Conservation (phyloP, 2,329 filamentous ascomycete genomes). For the Talaromyces sp. region DNA sequence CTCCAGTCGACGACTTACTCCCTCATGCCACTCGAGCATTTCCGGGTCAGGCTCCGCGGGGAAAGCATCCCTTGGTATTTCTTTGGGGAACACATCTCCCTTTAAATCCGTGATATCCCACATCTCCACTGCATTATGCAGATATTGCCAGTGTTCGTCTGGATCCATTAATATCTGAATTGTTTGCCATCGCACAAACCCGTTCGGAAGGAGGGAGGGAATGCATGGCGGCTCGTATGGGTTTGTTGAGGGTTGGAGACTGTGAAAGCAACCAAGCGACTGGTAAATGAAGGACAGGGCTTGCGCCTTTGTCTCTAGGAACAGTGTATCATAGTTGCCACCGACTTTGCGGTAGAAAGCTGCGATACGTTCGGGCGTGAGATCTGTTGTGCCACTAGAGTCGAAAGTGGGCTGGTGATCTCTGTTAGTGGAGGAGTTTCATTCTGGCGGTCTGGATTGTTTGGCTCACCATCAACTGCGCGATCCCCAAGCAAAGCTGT, state of each 20-base stretch:
- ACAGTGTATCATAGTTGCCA: slow-evolving; percentile 77
- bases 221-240: slow-evolving; percentile 75
- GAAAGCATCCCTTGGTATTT: slow-evolving; percentile 69
- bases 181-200: slow-evolving; percentile 92
- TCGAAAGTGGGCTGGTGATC: slow-evolving; percentile 34
- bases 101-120: slow-evolving; percentile 77
- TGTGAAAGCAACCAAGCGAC: slow-evolving; percentile 86
- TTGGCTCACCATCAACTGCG: slow-evolving; percentile 64
- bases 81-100: slow-evolving; percentile 59
- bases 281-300: slow-evolving; percentile 92
- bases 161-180: slow-evolving; percentile 87
- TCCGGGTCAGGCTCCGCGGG: slow-evolving; percentile 73
- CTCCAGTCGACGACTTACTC: slow-evolving; percentile 71
- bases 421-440: slow-evolving; percentile 1
- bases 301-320: slow-evolving; percentile 71
- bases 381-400: slow-evolving; percentile 37
- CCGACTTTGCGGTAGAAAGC: slow-evolving; percentile 75
- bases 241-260: slow-evolving; percentile 70
- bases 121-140: slow-evolving; percentile 76
- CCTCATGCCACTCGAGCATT: slow-evolving; percentile 85
- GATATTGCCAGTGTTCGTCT: slow-evolving; percentile 80
- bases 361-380: slow-evolving; percentile 70
- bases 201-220: slow-evolving; percentile 78
- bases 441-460: neutral
- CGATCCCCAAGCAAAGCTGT: slow-evolving; percentile 69